These are phyloP conservation scores for Bassia scoparia DNA, from an alignment of 148 eudicot genomes.

Conservation along the genomic window DNA sequence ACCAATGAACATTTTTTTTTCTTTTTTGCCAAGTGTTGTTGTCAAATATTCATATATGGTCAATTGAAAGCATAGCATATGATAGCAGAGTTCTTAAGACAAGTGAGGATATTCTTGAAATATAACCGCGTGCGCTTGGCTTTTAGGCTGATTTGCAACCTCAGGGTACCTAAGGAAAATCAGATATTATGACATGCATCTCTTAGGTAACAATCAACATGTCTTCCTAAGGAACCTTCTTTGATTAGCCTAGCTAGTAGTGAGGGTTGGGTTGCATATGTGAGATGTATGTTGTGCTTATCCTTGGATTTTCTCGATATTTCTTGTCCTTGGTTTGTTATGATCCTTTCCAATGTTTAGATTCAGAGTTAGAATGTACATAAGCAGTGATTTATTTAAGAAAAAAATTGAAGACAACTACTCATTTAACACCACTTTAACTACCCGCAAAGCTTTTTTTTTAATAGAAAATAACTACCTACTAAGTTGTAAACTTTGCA, in stretches of 20 bases:
- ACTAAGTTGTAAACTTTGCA: too few species aligned
- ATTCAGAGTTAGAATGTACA: background rate
- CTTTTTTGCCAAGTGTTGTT: background rate
- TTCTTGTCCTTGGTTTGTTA: background rate
- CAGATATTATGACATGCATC: background rate
- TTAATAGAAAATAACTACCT: too few species aligned
- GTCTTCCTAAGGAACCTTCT: background rate
- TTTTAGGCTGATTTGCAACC: too few species aligned
- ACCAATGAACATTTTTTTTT: background rate
- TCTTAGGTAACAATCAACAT: background rate
- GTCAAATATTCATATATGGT: background rate
- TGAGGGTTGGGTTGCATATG: background rate
- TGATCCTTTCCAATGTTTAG: background rate
- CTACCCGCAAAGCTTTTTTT: too few species aligned
- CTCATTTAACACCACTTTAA: too few species aligned
- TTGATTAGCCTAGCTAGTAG: background rate
- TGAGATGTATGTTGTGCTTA: background rate
- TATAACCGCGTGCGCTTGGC: too few species aligned
- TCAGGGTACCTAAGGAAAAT: background rate
- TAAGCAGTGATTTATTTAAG: background rate
- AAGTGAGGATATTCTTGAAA: background rate
- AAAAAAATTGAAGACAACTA: too few species aligned
- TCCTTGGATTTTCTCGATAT: background rate
- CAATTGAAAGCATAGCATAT: background rate
- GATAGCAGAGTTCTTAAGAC: background rate